Conservation (phyloP, 2,329 filamentous ascomycete genomes). For the Fusarium verrucosum region DNA sequence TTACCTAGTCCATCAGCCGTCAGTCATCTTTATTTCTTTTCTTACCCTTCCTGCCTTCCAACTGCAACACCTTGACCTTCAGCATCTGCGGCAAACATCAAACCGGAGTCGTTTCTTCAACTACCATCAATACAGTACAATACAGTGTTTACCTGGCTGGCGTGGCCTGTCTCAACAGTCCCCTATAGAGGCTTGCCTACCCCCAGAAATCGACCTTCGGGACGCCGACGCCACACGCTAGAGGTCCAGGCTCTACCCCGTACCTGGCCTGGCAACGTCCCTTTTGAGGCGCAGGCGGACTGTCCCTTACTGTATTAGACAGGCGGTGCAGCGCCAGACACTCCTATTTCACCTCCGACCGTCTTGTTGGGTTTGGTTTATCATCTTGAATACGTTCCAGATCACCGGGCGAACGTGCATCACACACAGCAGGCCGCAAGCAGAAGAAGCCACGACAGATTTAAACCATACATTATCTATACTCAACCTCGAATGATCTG, state of each 20-base stretch:
- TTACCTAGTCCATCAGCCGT: not conserved
- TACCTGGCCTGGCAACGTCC: slow-evolving; percentile 37
- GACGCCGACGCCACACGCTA: slow-evolving; percentile 37
- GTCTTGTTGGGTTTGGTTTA: slow-evolving; percentile 34
- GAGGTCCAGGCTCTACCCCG: slow-evolving; percentile 21
- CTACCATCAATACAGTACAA: slow-evolving; percentile 6
- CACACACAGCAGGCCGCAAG: slow-evolving; percentile 24
- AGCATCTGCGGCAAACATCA: not conserved
- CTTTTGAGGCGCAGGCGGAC: slow-evolving; percentile 40
- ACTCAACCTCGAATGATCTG: slow-evolving; percentile 11
- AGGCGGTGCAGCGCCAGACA: slow-evolving; percentile 8
- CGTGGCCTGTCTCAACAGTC: slow-evolving; percentile 29
- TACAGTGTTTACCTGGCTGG: slow-evolving; percentile 10
- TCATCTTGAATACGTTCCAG: slow-evolving; percentile 33
- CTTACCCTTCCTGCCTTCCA: not conserved
- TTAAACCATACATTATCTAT: slow-evolving; percentile 29
- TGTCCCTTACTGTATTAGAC: slow-evolving; percentile 16
- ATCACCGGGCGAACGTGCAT: slow-evolving; percentile 41
- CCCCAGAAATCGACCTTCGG: slow-evolving; percentile 38
- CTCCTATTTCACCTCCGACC: slow-evolving; percentile 40
- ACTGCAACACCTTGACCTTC: not conserved
- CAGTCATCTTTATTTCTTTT: slow-evolving; percentile 1
- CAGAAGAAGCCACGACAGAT: slow-evolving; percentile 21
- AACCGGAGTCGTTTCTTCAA: not conserved
- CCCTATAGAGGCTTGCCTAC: slow-evolving; percentile 20